Conservation (phyloP, 306 rosid genomes). For the Comarum palustre region DNA sequence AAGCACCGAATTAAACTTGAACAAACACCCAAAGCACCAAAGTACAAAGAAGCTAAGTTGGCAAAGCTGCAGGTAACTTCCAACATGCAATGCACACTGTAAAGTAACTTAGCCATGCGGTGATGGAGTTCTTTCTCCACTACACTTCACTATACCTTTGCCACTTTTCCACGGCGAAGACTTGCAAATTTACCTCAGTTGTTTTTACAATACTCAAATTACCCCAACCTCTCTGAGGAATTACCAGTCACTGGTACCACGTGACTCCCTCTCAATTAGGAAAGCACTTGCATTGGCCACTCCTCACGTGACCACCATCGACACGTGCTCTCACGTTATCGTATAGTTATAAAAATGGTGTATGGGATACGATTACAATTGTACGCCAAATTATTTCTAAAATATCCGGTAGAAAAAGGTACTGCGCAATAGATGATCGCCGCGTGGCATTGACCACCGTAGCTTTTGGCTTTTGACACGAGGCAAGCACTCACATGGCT, state of each 20-base stretch:
- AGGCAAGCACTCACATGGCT: conserved; percentile 58
- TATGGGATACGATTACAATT: conserved; percentile 1
- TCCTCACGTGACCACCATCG: conserved; percentile 43
- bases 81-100: not conserved
- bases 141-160: not conserved
- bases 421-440: conserved; percentile 24
- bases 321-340: conserved; percentile 59
- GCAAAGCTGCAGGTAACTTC: not conserved
- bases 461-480: conserved; percentile 53
- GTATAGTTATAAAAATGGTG: not conserved
- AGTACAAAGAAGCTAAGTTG: not conserved
- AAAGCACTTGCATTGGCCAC: conserved; percentile 21
- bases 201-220: not conserved
- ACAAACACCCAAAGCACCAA: not conserved
- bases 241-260: not conserved
- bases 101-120: conserved; percentile 1
- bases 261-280: not conserved
- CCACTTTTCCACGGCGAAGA: not conserved
- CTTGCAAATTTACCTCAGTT: not conserved
- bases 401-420: conserved; percentile 21
- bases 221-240: not conserved
- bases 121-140: not conserved
- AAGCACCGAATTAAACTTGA: not conserved
- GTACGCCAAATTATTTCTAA: not conserved
- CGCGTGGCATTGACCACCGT: conserved; percentile 74